phyloP scores from a whole-genome alignment of 2,329 filamentous ascomycete species.

The Xylogone sp. region DNA sequence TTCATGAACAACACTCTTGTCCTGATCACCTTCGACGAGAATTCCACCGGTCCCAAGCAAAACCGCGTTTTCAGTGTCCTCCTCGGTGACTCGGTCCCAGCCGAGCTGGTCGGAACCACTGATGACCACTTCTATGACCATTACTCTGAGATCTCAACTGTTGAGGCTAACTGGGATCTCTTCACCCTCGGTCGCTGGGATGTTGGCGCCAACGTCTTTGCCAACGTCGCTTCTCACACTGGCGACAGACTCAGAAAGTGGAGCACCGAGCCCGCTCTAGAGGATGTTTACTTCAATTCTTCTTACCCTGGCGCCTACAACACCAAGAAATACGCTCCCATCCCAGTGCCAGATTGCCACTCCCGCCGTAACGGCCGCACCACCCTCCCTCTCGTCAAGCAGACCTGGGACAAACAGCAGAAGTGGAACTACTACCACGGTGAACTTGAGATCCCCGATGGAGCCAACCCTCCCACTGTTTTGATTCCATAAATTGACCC shows the following conservation, averaged over 20 bases:
- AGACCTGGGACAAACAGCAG: slow-evolving; percentile 20
- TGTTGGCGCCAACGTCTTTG: slow-evolving; percentile 67
- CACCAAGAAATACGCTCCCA: slow-evolving; percentile 25
- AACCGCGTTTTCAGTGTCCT: slow-evolving; percentile 71
- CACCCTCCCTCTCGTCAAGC: slow-evolving; percentile 24
- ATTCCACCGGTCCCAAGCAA: slow-evolving; percentile 60
- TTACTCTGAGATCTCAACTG: slow-evolving; percentile 65
- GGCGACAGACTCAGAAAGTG: slow-evolving; percentile 42
- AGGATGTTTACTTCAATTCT: slow-evolving; percentile 38
- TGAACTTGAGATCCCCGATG: slow-evolving; percentile 27
- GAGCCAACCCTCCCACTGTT: slow-evolving; percentile 16
- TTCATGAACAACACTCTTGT: slow-evolving; percentile 77
- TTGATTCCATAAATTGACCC: neutral
- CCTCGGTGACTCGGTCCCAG: slow-evolving; percentile 69
- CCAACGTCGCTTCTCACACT: slow-evolving; percentile 56
- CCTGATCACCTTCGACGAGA: slow-evolving; percentile 77
- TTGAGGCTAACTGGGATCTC: slow-evolving; percentile 66
- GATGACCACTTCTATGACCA: slow-evolving; percentile 71
- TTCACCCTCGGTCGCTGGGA: slow-evolving; percentile 69
- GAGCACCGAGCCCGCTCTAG: slow-evolving; percentile 21
- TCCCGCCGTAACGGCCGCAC: slow-evolving; percentile 23
- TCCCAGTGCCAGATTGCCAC: slow-evolving; percentile 30
- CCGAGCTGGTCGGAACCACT: slow-evolving; percentile 59
- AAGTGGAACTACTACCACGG: slow-evolving; percentile 25
- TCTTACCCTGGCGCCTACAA: slow-evolving; percentile 39